Conservation (phyloP, 2,329 filamentous ascomycete species). For the Juglanconis oblonga region DNA sequence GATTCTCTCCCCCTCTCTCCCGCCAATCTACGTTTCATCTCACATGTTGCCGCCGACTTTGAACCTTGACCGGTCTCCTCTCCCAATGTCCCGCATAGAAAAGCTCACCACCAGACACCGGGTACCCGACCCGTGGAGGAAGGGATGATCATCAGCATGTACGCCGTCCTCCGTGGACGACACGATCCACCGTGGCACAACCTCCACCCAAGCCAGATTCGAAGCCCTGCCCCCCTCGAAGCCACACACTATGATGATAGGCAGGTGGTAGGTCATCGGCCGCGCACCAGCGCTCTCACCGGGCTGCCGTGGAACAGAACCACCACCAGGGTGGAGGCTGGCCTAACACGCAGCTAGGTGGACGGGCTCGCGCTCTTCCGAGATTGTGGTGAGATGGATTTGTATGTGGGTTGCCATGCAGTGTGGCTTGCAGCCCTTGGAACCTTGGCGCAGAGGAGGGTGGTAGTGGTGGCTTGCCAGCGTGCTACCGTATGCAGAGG, state of each 20-base stretch:
- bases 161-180: no score
- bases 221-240: not conserved
- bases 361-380: not conserved
- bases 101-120: not conserved
- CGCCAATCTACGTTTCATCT: not conserved
- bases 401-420: not conserved
- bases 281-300: constrained; percentile 4
- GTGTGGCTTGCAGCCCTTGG: not conserved
- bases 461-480: not conserved
- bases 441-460: not conserved
- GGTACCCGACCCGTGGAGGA: not conserved
- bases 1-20: not conserved
- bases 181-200: no score
- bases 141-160: not conserved
- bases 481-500: not conserved
- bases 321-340: not conserved
- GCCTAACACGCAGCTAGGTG: not conserved
- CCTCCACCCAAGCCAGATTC: not conserved
- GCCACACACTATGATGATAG: not conserved
- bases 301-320: constrained; percentile 5
- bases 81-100: not conserved
- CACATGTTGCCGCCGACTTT: not conserved
- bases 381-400: not conserved
- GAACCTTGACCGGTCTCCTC: not conserved
- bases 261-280: constrained; percentile 4